These are phyloP conservation scores for Chlorella sorokiniana DNA, from an alignment of 139 green algal species.

Conservation along the genomic window DNA sequence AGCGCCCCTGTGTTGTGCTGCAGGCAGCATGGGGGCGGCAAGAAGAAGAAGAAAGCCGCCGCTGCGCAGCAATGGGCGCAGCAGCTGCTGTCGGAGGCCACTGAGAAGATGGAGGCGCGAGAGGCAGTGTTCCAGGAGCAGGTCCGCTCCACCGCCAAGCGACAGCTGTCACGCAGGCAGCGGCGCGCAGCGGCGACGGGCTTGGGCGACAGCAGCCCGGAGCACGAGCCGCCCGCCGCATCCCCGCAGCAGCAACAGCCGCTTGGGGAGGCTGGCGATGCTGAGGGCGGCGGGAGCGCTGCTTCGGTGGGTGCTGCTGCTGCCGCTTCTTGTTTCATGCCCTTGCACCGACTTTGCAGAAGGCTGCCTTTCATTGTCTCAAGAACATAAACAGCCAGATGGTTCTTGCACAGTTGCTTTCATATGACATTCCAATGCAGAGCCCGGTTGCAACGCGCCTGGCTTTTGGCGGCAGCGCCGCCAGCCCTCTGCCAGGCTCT, in stretches of 20 bases:
- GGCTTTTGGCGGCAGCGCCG: too few species aligned
- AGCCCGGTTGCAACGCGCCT: too few species aligned
- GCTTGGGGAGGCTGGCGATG: background rate
- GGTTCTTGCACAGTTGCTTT: too few species aligned
- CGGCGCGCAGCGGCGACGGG: background rate
- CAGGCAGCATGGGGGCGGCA: background rate
- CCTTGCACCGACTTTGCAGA: too few species aligned
- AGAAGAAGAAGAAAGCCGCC: background rate
- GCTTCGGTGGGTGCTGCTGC: too few species aligned
- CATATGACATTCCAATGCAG: too few species aligned
- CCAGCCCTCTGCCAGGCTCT: too few species aligned
- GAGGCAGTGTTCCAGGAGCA: background rate
- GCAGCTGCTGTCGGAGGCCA: background rate
- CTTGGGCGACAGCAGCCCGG: background rate
- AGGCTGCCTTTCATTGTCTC: too few species aligned
- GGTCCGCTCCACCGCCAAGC: background rate
- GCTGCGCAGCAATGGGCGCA: background rate
- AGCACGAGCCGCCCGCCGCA: background rate
- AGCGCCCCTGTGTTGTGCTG: too few species aligned
- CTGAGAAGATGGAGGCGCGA: background rate
- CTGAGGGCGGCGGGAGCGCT: too few species aligned
- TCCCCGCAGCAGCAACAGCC: background rate
- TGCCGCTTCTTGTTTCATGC: too few species aligned
- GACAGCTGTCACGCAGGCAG: constrained; percentile 12
- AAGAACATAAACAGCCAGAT: too few species aligned